Percentiles rank a stretch among this genome's conserved stretches.
Evolutionary conservation across 345 rosid species (phyloP).

Genomic region (Acer yangbiense): DNA sequence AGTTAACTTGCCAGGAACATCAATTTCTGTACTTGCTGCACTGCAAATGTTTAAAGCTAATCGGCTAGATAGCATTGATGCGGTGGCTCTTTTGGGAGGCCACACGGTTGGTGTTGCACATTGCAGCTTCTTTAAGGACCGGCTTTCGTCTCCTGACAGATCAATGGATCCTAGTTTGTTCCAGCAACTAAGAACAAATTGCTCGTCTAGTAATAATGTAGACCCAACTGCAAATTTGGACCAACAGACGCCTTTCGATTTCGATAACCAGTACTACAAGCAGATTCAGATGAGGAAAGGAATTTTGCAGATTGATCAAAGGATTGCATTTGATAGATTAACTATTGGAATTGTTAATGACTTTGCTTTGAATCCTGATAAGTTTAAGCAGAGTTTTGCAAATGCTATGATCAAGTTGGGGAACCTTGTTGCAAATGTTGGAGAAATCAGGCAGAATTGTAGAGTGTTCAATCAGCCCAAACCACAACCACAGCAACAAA

Average conservation of each 20-base stretch:
- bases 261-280: slow-evolving; percentile 55
- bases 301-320: slow-evolving; percentile 60
- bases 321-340: slow-evolving; percentile 38
- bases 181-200: slow-evolving; percentile 34
- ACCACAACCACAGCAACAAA: not conserved
- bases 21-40: slow-evolving; percentile 36
- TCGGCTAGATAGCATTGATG: slow-evolving; percentile 45
- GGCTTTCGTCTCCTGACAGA: slow-evolving; percentile 40
- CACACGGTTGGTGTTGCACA: slow-evolving; percentile 72
- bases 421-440: slow-evolving; percentile 44
- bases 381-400: slow-evolving; percentile 46
- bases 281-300: slow-evolving; percentile 52
- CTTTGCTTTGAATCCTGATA: slow-evolving; percentile 33
- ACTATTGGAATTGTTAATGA: slow-evolving; percentile 40
- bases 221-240: slow-evolving; percentile 60
- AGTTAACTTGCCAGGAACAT: slow-evolving; percentile 64
- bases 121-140: slow-evolving; percentile 54
- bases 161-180: slow-evolving; percentile 48
- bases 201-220: slow-evolving; percentile 18
- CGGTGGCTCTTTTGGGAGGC: slow-evolving; percentile 74
- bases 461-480: slow-evolving; percentile 42
- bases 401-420: slow-evolving; percentile 68
- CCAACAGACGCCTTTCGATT: slow-evolving; percentile 43
- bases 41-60: slow-evolving; percentile 39
- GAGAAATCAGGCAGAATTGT: slow-evolving; percentile 65